Percentiles rank a stretch among this genome's conserved stretches.
These are phyloP conservation scores for Thermochaetoides thermophila DNA, from an alignment of 495 filamentous ascomycete species.

Conservation along the genomic window DNA sequence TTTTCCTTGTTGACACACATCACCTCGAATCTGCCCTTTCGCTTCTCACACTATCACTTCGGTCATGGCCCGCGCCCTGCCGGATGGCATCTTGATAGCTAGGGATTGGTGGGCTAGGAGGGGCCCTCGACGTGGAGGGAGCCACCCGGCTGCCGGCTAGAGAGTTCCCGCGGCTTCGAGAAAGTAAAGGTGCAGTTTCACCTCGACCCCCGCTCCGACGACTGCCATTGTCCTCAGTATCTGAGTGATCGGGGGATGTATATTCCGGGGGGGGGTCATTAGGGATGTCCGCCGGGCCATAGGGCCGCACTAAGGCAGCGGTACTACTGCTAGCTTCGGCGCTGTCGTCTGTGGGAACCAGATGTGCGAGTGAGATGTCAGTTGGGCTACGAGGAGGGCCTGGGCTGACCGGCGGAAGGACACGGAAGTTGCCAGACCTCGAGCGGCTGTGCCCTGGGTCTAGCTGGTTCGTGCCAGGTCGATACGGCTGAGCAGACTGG, in stretches of 20 bases:
- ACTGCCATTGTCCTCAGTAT: constrained; percentile 28
- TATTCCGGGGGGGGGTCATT: constrained; percentile 19
- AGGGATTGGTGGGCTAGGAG: constrained; percentile 40
- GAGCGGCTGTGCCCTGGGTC: constrained; percentile 36
- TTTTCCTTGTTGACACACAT: too few species aligned
- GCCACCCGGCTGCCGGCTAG: constrained; percentile 25
- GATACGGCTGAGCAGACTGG: constrained; percentile 30
- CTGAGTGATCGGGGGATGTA: constrained; percentile 45
- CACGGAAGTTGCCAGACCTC: constrained; percentile 45
- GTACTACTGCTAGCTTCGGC: constrained; percentile 57
- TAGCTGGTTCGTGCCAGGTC: constrained; percentile 14
- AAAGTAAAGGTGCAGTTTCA: constrained; percentile 26
- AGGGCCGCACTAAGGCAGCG: constrained; percentile 12
- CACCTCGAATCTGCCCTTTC: constrained; percentile 7
- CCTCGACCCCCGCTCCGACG: constrained; percentile 36
- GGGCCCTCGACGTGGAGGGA: too few species aligned
- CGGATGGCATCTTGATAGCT: constrained; percentile 52
- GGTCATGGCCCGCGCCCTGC: constrained; percentile 33
- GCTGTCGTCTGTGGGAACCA: constrained; percentile 55
- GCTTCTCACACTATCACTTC: constrained; percentile 27
- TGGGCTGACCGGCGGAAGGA: constrained; percentile 64
- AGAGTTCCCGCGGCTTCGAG: constrained; percentile 27
- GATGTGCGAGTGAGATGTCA: constrained; percentile 78
- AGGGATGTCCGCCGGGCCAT: constrained; percentile 19
- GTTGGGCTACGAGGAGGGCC: constrained; percentile 87